Percentiles rank a stretch among this genome's conserved stretches.
Conservation (phyloP, 2,329 filamentous ascomycete species). For the Sphaerulina vaccinii region DNA sequence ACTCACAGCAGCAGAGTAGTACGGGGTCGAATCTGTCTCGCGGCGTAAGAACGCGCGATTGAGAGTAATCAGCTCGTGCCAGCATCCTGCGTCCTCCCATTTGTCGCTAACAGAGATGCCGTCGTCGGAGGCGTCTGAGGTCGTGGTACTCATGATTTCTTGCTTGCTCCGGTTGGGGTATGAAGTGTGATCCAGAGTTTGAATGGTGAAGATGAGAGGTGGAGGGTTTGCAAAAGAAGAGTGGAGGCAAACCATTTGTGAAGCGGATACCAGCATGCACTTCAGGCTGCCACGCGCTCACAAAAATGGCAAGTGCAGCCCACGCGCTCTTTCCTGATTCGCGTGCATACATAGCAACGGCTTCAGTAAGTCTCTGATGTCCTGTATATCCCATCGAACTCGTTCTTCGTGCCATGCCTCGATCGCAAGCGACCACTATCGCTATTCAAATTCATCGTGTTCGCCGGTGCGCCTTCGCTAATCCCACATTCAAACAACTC, state of each 20-base stretch:
- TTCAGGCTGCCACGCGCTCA: neutral
- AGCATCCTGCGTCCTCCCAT: slow-evolving; percentile 2
- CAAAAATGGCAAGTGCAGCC: neutral
- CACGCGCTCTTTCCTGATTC: neutral
- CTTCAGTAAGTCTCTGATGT: too few species aligned
- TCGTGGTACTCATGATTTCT: neutral
- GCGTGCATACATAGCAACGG: neutral
- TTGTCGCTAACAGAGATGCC: neutral
- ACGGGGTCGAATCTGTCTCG: neutral
- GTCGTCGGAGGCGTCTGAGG: neutral
- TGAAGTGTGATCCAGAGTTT: neutral
- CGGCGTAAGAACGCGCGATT: slow-evolving; percentile 2
- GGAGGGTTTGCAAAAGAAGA: neutral
- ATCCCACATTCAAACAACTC: slow-evolving; percentile 4
- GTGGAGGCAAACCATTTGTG: neutral
- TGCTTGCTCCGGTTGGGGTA: neutral
- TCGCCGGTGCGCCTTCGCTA: slow-evolving; percentile 23
- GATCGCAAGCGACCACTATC: neutral
- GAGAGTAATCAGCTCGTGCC: neutral
- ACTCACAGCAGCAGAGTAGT: neutral
- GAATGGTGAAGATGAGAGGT: neutral
- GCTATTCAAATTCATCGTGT: neutral
- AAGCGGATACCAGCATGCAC: neutral
- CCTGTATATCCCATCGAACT: too few species aligned
- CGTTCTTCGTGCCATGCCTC: too few species aligned